phyloP scores from a whole-genome alignment of 129 eudicot genomes.

The Logfia minima region DNA sequence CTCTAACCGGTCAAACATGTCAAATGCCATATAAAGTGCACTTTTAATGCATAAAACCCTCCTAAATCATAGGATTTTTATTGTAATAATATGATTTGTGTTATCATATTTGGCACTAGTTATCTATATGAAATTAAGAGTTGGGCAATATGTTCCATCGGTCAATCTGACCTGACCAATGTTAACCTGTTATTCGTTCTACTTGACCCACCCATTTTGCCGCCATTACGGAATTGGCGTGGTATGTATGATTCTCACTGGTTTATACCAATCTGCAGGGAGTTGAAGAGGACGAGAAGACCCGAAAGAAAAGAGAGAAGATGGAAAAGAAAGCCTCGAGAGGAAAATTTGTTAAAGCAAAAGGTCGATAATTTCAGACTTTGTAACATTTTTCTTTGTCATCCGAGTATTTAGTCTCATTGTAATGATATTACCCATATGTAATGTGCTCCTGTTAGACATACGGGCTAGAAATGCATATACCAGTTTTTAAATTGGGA shows the following conservation, averaged over 20 bases:
- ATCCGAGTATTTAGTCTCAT: slow-evolving; percentile 15
- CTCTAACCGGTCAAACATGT: background rate
- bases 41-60: background rate
- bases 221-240: background rate
- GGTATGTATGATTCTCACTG: slow-evolving; percentile 9
- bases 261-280: slow-evolving; percentile 42
- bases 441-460: slow-evolving; percentile 6
- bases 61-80: background rate
- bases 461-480: background rate
- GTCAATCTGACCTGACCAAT: background rate
- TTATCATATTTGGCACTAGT: background rate
- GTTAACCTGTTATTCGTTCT: background rate
- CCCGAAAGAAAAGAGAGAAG: slow-evolving; percentile 90
- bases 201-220: background rate
- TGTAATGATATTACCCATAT: slow-evolving; percentile 14
- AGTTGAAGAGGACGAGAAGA: slow-evolving; percentile 78
- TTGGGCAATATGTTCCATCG: background rate
- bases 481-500: background rate
- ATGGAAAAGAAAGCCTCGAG: slow-evolving; percentile 90
- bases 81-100: background rate
- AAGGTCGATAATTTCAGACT: slow-evolving; percentile 39
- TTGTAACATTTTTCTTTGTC: slow-evolving; percentile 8
- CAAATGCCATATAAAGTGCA: background rate
- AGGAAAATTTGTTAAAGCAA: slow-evolving; percentile 64
- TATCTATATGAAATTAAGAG: background rate